Conservation (phyloP, 1,284 basidiomycete species). For the Mycena sp. region DNA sequence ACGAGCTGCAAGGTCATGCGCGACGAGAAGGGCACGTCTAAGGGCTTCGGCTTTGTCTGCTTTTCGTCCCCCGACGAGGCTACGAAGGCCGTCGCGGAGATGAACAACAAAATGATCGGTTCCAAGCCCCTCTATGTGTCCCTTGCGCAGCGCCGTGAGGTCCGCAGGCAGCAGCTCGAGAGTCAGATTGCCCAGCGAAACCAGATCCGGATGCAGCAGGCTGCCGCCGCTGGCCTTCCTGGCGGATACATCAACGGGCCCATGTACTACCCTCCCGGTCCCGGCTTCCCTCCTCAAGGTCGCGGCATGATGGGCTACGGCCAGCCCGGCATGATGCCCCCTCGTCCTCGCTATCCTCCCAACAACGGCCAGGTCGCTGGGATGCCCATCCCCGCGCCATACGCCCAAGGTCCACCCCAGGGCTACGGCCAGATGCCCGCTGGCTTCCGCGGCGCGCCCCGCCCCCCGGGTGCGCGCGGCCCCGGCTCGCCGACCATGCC, state of each 20-base stretch:
- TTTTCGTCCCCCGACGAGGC: conserved; percentile 99
- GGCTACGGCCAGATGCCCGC: conserved; percentile 72
- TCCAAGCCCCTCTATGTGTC: conserved; percentile 99
- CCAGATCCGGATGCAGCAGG: conserved; percentile 95
- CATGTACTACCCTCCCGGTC: conserved; percentile 90
- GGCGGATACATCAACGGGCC: conserved; percentile 86
- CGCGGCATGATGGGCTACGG: conserved; percentile 87
- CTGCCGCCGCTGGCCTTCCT: conserved; percentile 85
- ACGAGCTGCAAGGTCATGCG: conserved; percentile 99
- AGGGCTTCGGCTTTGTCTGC: conserved; percentile 99
- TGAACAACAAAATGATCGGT: conserved; percentile 99
- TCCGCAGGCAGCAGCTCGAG: conserved; percentile 98
- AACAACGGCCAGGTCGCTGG: conserved; percentile 75
- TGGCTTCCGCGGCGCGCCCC: conserved; percentile 60
- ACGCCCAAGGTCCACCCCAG: conserved; percentile 74
- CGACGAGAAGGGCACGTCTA: conserved; percentile 90
- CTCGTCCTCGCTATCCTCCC: conserved; percentile 85
- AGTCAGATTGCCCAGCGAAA: conserved; percentile 97
- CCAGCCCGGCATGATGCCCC: conserved; percentile 87
- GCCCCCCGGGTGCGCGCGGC: conserved; percentile 62
- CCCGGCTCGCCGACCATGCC: conserved; percentile 71
- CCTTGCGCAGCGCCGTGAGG: conserved; percentile 97
- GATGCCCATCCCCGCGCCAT: conserved; percentile 78
- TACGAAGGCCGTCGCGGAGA: conserved; percentile 99
- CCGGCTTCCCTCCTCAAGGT: conserved; percentile 84